Conservation (phyloP, 2,329 filamentous ascomycete genomes). For the Neonectria magnoliae region DNA sequence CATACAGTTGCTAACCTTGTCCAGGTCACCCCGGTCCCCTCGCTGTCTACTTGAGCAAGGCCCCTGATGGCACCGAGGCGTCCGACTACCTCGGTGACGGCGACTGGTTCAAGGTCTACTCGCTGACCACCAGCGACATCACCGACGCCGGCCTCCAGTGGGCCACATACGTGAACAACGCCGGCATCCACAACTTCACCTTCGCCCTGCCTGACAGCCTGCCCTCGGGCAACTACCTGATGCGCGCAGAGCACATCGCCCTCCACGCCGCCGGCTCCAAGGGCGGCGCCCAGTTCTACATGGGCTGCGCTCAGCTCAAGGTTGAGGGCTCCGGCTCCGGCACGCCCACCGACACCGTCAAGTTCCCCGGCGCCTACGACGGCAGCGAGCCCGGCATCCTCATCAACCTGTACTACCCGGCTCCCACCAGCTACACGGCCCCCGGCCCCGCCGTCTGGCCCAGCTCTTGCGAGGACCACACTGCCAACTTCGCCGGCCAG, state of each 20-base stretch:
- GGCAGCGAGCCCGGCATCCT: constrained; percentile 47
- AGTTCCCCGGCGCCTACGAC: constrained; percentile 48
- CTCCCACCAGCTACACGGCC: constrained; percentile 45
- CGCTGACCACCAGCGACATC: constrained; percentile 44
- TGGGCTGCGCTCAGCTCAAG: constrained; percentile 48
- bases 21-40: constrained; percentile 51
- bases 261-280: constrained; percentile 46
- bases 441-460: constrained; percentile 49
- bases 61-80: constrained; percentile 41
- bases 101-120: constrained; percentile 52
- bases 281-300: constrained; percentile 52
- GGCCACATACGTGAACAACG: constrained; percentile 45
- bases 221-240: constrained; percentile 46
- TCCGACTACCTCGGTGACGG: constrained; percentile 48
- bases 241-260: constrained; percentile 51
- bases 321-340: constrained; percentile 46
- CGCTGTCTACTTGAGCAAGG: constrained; percentile 51
- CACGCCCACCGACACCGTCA: constrained; percentile 42
- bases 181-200: constrained; percentile 49
- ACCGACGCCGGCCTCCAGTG: constrained; percentile 45
- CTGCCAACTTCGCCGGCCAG: constrained; percentile 48
- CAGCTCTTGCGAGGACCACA: constrained; percentile 49
- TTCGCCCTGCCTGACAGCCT: constrained; percentile 44
- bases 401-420: constrained; percentile 50
- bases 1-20: neutral